A percentile compares a stretch with the other conserved stretches of the same genome.
Conservation (phyloP, 306 rosid genomes). For the Vigna nakashimae region DNA sequence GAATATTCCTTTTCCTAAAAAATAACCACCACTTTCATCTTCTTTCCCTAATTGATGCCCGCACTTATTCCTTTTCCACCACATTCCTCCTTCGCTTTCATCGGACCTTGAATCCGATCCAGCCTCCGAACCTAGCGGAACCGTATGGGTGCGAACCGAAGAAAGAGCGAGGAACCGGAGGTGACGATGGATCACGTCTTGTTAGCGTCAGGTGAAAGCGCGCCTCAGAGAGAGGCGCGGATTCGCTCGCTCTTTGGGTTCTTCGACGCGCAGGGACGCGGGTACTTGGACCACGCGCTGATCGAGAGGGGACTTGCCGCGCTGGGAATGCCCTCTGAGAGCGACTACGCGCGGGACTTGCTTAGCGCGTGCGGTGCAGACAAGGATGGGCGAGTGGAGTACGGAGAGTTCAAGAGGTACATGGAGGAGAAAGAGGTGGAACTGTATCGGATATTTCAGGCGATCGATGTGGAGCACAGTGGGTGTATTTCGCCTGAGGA, state of each 20-base stretch:
- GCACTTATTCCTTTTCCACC: not conserved
- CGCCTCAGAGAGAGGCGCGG: constrained; percentile 65
- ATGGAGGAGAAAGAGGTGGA: constrained; percentile 77
- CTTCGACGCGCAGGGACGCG: constrained; percentile 60
- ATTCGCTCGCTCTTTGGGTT: constrained; percentile 60
- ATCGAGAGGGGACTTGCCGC: constrained; percentile 72
- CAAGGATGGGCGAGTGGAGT: constrained; percentile 68
- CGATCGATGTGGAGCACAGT: constrained; percentile 70
- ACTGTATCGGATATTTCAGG: constrained; percentile 73
- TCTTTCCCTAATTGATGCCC: not conserved
- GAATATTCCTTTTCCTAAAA: not conserved
- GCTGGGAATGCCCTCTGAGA: constrained; percentile 63
- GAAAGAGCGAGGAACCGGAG: not conserved
- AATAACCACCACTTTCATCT: not conserved
- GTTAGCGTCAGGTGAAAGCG: constrained; percentile 60
- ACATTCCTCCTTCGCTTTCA: not conserved
- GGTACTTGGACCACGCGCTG: constrained; percentile 59
- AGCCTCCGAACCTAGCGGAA: not conserved
- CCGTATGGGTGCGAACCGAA: not conserved
- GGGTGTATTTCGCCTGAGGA: constrained; percentile 75
- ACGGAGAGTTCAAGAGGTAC: constrained; percentile 65
- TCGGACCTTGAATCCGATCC: not conserved
- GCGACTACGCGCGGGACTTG: constrained; percentile 68
- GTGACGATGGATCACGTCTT: constrained; percentile 72
- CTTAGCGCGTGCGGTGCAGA: constrained; percentile 68